phyloP scores from a whole-genome alignment of 2,329 filamentous ascomycete genomes.

The Arthroderma sp. region DNA sequence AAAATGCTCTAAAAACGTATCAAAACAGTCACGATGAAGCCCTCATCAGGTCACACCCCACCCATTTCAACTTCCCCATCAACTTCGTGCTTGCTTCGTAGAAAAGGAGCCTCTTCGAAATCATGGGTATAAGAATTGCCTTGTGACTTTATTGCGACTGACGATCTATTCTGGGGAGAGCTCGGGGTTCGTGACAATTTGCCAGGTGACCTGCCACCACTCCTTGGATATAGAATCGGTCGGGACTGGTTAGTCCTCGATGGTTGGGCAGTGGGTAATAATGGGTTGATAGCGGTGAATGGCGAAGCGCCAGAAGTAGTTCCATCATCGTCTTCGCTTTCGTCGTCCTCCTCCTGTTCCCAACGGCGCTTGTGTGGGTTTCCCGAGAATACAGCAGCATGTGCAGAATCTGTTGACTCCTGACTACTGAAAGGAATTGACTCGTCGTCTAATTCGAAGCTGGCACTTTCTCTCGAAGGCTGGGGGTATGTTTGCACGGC shows the following conservation, averaged over 20 bases:
- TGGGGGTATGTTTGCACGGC: slow-evolving; percentile 41
- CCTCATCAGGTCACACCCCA: slow-evolving; percentile 15
- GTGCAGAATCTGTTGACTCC: slow-evolving; percentile 20
- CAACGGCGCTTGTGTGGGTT: slow-evolving; percentile 33
- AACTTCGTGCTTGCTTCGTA: slow-evolving; percentile 30
- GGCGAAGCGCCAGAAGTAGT: slow-evolving; percentile 18
- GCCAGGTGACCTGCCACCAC: slow-evolving; percentile 14
- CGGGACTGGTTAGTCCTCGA: slow-evolving; percentile 9
- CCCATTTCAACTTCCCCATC: slow-evolving; percentile 23
- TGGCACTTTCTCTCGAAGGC: slow-evolving; percentile 15
- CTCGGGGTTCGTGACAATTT: slow-evolving; percentile 6
- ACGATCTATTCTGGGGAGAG: slow-evolving; percentile 12
- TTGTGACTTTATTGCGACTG: slow-evolving; percentile 8
- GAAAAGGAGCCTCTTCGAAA: slow-evolving; percentile 34
- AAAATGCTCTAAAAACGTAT: background rate
- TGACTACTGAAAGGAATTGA: slow-evolving; percentile 30
- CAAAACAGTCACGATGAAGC: background rate
- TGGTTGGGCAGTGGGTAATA: background rate
- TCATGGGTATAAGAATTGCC: slow-evolving; percentile 11
- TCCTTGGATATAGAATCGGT: slow-evolving; percentile 21
- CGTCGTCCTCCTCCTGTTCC: slow-evolving; percentile 22
- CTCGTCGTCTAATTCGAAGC: slow-evolving; percentile 22
- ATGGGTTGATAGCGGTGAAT: slow-evolving; percentile 4
- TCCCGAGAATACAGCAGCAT: slow-evolving; percentile 7
- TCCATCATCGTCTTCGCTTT: slow-evolving; percentile 24